Evolutionary conservation across 2,329 filamentous ascomycete species (phyloP), one percentile per base, ranked within the genome.

Genomic region (Colletotrichum acutatum): DNA sequence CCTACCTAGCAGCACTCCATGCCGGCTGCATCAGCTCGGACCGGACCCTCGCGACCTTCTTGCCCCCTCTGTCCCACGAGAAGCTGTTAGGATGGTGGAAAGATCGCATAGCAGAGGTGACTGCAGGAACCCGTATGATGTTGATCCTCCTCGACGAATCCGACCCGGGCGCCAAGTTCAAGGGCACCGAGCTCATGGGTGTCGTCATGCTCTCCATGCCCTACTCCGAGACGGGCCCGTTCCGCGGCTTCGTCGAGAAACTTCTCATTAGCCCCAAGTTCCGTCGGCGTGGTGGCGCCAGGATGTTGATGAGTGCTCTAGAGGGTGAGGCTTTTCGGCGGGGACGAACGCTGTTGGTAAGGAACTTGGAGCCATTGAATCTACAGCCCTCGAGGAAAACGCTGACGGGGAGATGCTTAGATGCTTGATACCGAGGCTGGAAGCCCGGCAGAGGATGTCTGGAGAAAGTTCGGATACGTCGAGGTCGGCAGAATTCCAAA

Each of bases 1-100:
- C 87, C 19, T 88, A 89, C 76, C 84, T 92, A 22, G 89, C 89
- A 46, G 84, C 86, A 59, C 84, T 92, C 28, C 90, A 92, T 75
- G 87, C 85, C 71, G 84, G 86, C 16, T 91, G 90, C 80, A 90
- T 92, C 78, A 87, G 86, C 5, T 82, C 86, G 72, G 89, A 90
- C 80, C 83, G 86, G 77, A 88, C 86, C 74, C 84, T 90, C 46
- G 88, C 88, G 30, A 88, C 86, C 5, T 92, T 92, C 78, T 82
- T 90, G 16, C 88, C 89, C n/a, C 90, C 90, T 0, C 81, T 92
- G 42, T 85, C 86, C 60, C 84, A 89, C 77, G 83, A 86, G 49
- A 89, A 89, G 77, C 86, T 92, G 52, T 81, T 89, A 34, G 76
- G 82, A 9, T 91, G 87, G 84, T 92, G 90, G 90, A 86, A 87